Conservation (phyloP, 805 yeast genomes). For the Naumovozyma baii region DNA sequence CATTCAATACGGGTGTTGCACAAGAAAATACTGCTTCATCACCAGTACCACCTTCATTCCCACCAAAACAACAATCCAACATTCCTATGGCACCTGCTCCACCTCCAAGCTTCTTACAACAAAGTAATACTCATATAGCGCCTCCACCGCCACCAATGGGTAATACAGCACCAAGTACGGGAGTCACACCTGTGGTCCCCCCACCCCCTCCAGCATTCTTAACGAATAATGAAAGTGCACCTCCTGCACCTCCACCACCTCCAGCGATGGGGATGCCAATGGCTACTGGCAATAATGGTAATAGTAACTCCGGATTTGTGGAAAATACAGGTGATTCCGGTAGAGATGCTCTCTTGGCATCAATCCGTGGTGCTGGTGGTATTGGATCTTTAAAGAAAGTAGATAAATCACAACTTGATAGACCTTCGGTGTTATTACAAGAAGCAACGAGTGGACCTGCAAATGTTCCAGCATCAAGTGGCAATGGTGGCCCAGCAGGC, state of each 20-base stretch:
- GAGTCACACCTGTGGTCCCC: constrained; percentile 10
- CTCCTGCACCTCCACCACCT: constrained; percentile 13
- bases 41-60: constrained; percentile 5
- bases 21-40: too few species aligned
- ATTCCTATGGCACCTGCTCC: constrained; percentile 16
- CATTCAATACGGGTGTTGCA: too few species aligned
- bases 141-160: constrained; percentile 12
- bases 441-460: constrained; percentile 58
- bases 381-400: constrained; percentile 59
- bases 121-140: constrained; percentile 5
- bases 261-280: constrained; percentile 8
- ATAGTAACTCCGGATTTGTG: constrained; percentile 2
- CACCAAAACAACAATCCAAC: constrained; percentile 10
- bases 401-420: constrained; percentile 75
- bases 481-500: constrained; percentile 32
- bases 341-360: constrained; percentile 75
- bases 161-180: constrained; percentile 1
- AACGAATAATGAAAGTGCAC: not conserved
- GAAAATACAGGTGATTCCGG: constrained; percentile 40
- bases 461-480: constrained; percentile 17
- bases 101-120: constrained; percentile 12
- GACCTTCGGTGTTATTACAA: constrained; percentile 61
- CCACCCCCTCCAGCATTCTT: constrained; percentile 13
- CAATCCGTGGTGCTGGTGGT: constrained; percentile 76
- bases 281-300: constrained; percentile 2